Base-by-base conservation (phyloP, 2,329 filamentous ascomycete species). In the Claviceps pazoutovae region DNA sequence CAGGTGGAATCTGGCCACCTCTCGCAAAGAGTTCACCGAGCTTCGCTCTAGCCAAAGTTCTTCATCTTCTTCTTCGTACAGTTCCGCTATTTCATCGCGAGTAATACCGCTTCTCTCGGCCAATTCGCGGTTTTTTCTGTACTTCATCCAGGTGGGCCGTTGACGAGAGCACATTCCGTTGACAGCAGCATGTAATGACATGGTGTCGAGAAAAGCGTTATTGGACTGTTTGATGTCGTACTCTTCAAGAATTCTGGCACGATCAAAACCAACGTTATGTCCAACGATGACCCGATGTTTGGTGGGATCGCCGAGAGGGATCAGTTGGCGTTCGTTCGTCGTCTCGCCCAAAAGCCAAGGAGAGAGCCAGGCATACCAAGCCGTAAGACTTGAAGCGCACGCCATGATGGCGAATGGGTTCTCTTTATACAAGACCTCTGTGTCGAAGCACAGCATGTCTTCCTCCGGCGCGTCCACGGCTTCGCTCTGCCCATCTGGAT, bases 131-230 rank as follows among this genome's bases (percentile, higher is more conserved):
- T 84, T 88, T 70, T 98, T 98, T 64, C 88, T 86, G 66, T 95
- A 88, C 66, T 88, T 94, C 83, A 96, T 89, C 93, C 93, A 98
- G 0, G 88, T 95, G 8, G 94, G 93, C 48, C 93, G 80, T 66
- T 98, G 93, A 57, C 86, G 84, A 21, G 93, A 97, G 68, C 93
- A 98, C 93, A 98, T 98, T 56, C 93, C 93, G 64, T 98, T 98
- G 23, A 95, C 91, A 2, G 94, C 94, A 7, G 95, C 91, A 64
- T 98, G 93, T 19, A 98, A 72, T 1, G 91, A 97, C 93, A 98
- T 98, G 34, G 93, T 98, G 65, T 98, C 93, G 49, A 98, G 69
- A 64, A 95, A 98, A 44, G 80, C 84, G 59, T 89, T 97, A 41
- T 82, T 80, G 1, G 88, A 84, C 65, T 96, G 91, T 51, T 80